phyloP scores from a whole-genome alignment of 1,139 yeast species.

The Yamadazyma blattariae region DNA sequence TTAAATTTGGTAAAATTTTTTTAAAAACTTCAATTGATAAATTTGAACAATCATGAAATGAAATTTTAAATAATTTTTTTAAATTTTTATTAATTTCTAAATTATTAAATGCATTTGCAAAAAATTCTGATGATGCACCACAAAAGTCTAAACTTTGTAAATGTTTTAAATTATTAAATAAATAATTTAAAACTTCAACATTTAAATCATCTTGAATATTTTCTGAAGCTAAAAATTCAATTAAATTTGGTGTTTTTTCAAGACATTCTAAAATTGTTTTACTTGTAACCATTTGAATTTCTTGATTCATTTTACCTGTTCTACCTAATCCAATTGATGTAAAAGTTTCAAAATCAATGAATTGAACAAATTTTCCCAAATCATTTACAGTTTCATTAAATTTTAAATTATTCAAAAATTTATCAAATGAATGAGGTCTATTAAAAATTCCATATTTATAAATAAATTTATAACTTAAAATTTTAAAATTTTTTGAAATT shows the following conservation, averaged over 20 bases:
- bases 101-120: slow-evolving; percentile 59
- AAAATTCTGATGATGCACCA: slow-evolving; percentile 72
- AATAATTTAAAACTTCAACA: slow-evolving; percentile 50
- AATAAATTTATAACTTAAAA: slow-evolving; percentile 37
- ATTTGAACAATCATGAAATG: slow-evolving; percentile 88
- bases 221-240: slow-evolving; percentile 81
- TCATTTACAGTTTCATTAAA: slow-evolving; percentile 30
- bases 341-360: slow-evolving; percentile 83
- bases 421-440: slow-evolving; percentile 79
- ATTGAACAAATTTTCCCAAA: slow-evolving; percentile 65
- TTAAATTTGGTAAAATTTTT: slow-evolving; percentile 56
- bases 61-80: slow-evolving; percentile 49
- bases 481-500: slow-evolving; percentile 28
- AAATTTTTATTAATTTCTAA: slow-evolving; percentile 19
- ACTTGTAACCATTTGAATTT: slow-evolving; percentile 86
- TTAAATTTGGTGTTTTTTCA: slow-evolving; percentile 59
- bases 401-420: slow-evolving; percentile 58
- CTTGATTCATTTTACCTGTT: slow-evolving; percentile 85
- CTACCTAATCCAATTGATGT: slow-evolving; percentile 90
- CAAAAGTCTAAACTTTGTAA: slow-evolving; percentile 81
- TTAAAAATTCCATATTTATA: slow-evolving; percentile 73
- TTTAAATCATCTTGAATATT: slow-evolving; percentile 85
- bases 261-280: slow-evolving; percentile 66
- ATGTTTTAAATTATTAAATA: slow-evolving; percentile 59
- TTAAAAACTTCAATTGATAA: slow-evolving; percentile 56